Evolutionary conservation across 768 basidiomycete species (phyloP).

Genomic region (Saitozyma podzolica): DNA sequence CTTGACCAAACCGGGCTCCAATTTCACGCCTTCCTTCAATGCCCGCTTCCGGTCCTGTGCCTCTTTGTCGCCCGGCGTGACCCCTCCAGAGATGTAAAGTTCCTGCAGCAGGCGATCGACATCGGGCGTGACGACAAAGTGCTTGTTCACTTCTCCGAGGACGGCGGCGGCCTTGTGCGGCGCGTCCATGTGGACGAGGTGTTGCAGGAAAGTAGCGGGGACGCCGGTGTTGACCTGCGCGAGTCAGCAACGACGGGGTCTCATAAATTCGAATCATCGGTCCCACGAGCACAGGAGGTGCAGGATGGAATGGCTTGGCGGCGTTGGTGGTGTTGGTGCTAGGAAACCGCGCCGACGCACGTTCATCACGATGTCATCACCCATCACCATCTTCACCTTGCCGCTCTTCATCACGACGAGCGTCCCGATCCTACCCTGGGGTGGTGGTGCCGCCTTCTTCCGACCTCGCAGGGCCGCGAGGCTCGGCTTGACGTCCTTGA

Average conservation of each 20-base stretch:
- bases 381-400: slow-evolving; percentile 78
- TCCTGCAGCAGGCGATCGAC: slow-evolving; percentile 70
- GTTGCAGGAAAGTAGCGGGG: slow-evolving; percentile 83
- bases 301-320: neutral
- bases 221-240: slow-evolving; percentile 75
- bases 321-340: slow-evolving; percentile 6
- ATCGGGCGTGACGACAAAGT: slow-evolving; percentile 81
- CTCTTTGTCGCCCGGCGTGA: slow-evolving; percentile 44
- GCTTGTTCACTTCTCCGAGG: slow-evolving; percentile 81
- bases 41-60: slow-evolving; percentile 15
- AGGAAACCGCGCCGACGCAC: slow-evolving; percentile 56
- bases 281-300: neutral
- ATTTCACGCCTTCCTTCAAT: slow-evolving; percentile 13
- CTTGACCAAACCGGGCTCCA: slow-evolving; percentile 29
- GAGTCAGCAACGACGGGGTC: neutral
- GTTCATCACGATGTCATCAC: slow-evolving; percentile 77
- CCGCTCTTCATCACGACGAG: slow-evolving; percentile 84
- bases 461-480: slow-evolving; percentile 10
- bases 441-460: slow-evolving; percentile 49
- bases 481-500: slow-evolving; percentile 54
- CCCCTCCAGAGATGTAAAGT: slow-evolving; percentile 58
- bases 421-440: slow-evolving; percentile 77
- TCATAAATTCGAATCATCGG: too few relatives aligned
- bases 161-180: slow-evolving; percentile 64
- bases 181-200: slow-evolving; percentile 72